Conservation (phyloP, 768 basidiomycete species). For the Gelatoporia subvermispora region DNA sequence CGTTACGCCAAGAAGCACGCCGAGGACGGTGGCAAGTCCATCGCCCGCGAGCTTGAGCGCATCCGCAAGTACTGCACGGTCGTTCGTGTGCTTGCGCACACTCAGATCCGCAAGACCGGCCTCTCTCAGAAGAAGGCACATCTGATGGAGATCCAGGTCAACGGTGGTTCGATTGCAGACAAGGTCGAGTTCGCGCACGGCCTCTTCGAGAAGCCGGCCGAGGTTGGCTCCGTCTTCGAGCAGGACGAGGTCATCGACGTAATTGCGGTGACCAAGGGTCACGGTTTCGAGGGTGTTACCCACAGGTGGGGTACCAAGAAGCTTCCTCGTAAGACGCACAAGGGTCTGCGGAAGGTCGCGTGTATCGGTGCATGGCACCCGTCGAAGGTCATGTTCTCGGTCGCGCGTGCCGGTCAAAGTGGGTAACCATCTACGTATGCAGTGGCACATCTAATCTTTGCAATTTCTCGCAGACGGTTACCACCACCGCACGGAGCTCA, state of each 20-base stretch:
- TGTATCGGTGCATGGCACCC: slow-evolving; percentile 99
- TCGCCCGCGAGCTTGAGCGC: slow-evolving; percentile 94
- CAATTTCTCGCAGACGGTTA: slow-evolving; percentile 62
- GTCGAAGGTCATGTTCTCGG: slow-evolving; percentile 99
- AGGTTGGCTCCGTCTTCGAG: slow-evolving; percentile 84
- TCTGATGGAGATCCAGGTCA: slow-evolving; percentile 99
- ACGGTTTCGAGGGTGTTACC: slow-evolving; percentile 99
- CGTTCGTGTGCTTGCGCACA: slow-evolving; percentile 98
- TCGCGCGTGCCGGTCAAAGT: slow-evolving; percentile 99
- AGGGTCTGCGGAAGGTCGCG: slow-evolving; percentile 99
- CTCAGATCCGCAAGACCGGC: slow-evolving; percentile 97
- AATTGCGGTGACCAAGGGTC: slow-evolving; percentile 98
- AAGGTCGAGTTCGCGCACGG: slow-evolving; percentile 95
- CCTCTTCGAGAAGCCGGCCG: slow-evolving; percentile 95
- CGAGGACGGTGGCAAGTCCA: slow-evolving; percentile 88
- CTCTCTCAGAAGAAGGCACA: slow-evolving; percentile 99
- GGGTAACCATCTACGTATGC: slow-evolving; percentile 32
- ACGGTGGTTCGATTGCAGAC: slow-evolving; percentile 93
- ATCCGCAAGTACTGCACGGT: slow-evolving; percentile 99
- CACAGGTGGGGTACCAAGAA: slow-evolving; percentile 99
- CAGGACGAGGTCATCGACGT: slow-evolving; percentile 95
- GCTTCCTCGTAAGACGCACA: slow-evolving; percentile 97
- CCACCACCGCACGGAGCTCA: slow-evolving; percentile 95
- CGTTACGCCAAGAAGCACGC: slow-evolving; percentile 99
- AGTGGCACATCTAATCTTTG: background rate